These are phyloP conservation scores for Hibiscus syriacus DNA, from an alignment of 345 rosid species.

Conservation along the genomic window DNA sequence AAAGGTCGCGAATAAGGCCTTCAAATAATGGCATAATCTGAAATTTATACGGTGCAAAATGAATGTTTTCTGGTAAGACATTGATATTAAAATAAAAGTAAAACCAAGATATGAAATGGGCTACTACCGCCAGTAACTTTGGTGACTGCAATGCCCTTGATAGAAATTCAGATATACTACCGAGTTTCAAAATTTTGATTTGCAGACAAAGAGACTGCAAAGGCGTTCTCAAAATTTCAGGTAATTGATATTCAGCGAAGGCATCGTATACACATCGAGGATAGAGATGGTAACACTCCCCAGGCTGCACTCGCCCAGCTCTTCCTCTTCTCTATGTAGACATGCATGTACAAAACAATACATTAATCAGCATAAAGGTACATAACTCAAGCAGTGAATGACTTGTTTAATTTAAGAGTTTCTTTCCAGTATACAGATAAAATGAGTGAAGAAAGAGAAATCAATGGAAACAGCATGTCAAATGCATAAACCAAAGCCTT, in stretches of 20 bases:
- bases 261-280: conserved; percentile 81
- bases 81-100: neutral
- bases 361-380: neutral
- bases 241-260: conserved; percentile 82
- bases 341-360: neutral
- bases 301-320: conserved; percentile 92
- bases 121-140: conserved; percentile 62
- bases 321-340: conserved; percentile 78
- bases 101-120: conserved; percentile 6
- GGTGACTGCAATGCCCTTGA: conserved; percentile 91
- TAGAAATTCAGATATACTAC: conserved; percentile 75
- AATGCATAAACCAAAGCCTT: neutral
- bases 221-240: conserved; percentile 93
- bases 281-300: conserved; percentile 85
- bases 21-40: neutral
- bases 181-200: conserved; percentile 79
- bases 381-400: neutral
- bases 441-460: neutral
- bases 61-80: neutral
- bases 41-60: neutral
- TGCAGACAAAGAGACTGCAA: conserved; percentile 89
- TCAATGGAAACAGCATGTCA: neutral
- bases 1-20: neutral
- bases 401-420: neutral
- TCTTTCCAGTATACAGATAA: neutral